A percentile compares a stretch with the other conserved stretches of the same genome.
These are phyloP conservation scores for Ascosphaera apis DNA, from an alignment of 2,329 filamentous ascomycete species.

Conservation along the genomic window DNA sequence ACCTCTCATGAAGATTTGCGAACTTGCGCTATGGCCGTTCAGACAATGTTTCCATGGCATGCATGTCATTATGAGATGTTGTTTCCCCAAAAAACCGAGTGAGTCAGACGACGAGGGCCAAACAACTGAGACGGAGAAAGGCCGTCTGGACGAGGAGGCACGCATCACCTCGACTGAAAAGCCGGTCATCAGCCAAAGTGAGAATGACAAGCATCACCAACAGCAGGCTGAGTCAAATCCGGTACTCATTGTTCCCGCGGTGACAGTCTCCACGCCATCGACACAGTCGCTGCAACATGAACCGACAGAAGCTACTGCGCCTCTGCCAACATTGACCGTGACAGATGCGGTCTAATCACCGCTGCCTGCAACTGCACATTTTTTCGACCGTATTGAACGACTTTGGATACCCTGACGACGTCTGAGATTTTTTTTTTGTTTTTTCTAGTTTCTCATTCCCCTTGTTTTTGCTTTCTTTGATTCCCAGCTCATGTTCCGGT, in stretches of 20 bases:
- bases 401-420: too few relatives aligned
- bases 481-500: too few relatives aligned
- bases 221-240: conserved; percentile 1
- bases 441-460: too few relatives aligned
- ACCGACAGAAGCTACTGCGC: neutral
- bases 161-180: neutral
- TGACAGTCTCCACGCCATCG: neutral
- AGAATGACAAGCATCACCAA: conserved; percentile 1
- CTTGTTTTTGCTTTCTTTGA: too few relatives aligned
- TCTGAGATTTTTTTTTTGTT: too few relatives aligned
- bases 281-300: neutral
- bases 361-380: too few relatives aligned
- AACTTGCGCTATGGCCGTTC: conserved; percentile 12
- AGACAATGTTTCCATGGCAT: conserved; percentile 9
- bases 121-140: conserved; percentile 6
- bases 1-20: conserved; percentile 14
- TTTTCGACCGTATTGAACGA: too few relatives aligned
- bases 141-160: conserved; percentile 4
- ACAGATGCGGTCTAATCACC: too few relatives aligned
- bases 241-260: neutral
- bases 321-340: too few relatives aligned
- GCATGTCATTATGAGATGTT: conserved; percentile 9
- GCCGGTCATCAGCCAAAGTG: neutral
- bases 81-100: conserved; percentile 7
- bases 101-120: conserved; percentile 2